These are phyloP conservation scores for Rhodotorula graminis DNA, from an alignment of 768 basidiomycete species.

Conservation along the genomic window DNA sequence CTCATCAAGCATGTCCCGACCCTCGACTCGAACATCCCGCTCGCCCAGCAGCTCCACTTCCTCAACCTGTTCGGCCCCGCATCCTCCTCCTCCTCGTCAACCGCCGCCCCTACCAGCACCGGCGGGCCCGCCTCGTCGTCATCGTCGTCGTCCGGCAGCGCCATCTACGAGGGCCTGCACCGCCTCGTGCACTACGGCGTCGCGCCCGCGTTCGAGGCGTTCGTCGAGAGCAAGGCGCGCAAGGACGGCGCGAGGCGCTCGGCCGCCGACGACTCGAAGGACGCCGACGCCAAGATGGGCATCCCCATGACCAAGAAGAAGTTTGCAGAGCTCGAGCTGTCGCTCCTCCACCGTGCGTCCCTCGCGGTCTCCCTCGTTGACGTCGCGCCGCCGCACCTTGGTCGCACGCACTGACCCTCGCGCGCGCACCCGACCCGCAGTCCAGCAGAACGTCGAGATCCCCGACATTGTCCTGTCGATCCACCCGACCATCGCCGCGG, in stretches of 20 bases:
- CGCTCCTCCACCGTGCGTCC: conserved; percentile 63
- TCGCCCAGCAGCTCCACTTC: conserved; percentile 82
- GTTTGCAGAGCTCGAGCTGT: conserved; percentile 94
- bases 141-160: conserved; percentile 30
- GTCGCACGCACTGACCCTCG: not conserved
- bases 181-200: conserved; percentile 91
- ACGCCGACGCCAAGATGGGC: conserved; percentile 55
- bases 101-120: no score
- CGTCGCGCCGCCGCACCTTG: no score
- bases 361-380: no score
- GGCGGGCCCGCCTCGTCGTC: conserved; percentile 47
- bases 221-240: conserved; percentile 77
- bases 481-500: conserved; percentile 79
- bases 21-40: conserved; percentile 71
- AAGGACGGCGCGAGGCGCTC: conserved; percentile 9
- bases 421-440: not conserved
- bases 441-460: conserved; percentile 98
- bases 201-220: conserved; percentile 97
- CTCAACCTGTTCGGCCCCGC: conserved; percentile 66
- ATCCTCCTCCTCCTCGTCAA: conserved; percentile 4
- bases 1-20: conserved; percentile 82
- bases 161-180: conserved; percentile 89
- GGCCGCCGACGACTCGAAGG: conserved; percentile 28
- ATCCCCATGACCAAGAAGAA: conserved; percentile 99
- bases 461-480: conserved; percentile 91